Base-by-base conservation (phyloP, 768 basidiomycete genomes). In the Tulasnella sp. region DNA sequence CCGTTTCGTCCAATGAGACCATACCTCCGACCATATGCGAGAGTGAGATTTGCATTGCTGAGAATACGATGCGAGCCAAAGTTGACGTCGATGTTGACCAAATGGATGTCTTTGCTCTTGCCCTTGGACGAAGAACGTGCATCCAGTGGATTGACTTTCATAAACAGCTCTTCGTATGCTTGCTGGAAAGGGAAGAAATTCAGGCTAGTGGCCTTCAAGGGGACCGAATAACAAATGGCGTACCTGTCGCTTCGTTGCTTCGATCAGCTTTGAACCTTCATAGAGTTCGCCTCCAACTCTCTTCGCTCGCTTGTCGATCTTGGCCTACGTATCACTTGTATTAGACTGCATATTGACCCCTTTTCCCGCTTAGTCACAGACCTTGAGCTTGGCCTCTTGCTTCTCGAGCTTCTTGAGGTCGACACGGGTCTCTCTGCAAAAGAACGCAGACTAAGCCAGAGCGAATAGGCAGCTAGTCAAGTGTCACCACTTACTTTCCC, bases 151-250 rank as follows among this genome's bases (percentile, higher is more conserved):
- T 99, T 99, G 87, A 96, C 96, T 90, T 98, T 96, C 94, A 99
- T 95, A 87, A 96, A 99, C 92, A 99, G 93, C 85, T 99, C 98
- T 85, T 99, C 97, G 87, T 98, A 99, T 28, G 93, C 91, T 94
- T 98, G 96, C 93, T 99, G 76, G 14, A 77, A 48, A 75, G 7
- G 40, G 24, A 50, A 3, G 54, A 69, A 20, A 42, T 1, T 28
- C 6, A 18, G 28, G 79, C 31, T 37, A 75, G 50, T 28, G 80
- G 77, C 50, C 31, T 72, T 54, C 24, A 28, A 40, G 22, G 75
- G 16, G 18, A 48, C 37, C 28, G 41, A 76, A 2, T 44, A 72
- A 41, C 48, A 12, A 22, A 72, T 42, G 14, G 46, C 46, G 20
- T 82, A 92, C 94, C 89, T 96, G 96, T 87, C 96, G 96, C 86